Evolutionary conservation across 2,329 filamentous ascomycete species (phyloP).

Genomic region (Ceratocystis albifundus): DNA sequence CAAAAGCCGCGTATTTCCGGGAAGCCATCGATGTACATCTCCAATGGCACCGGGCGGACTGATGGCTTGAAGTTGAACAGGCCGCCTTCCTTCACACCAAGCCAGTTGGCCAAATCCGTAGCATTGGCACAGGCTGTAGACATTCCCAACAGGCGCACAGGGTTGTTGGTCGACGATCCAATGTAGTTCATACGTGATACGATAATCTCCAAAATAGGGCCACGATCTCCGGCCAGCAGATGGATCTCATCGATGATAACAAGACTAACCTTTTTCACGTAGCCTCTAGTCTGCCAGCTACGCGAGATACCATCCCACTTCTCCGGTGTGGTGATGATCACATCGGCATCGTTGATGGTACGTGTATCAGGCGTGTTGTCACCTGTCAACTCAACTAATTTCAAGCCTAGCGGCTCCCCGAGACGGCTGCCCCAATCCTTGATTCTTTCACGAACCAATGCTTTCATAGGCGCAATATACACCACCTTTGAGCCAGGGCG

Average conservation of each 20-base stretch:
- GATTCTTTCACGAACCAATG: slow-evolving; percentile 87
- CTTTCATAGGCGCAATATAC: slow-evolving; percentile 99
- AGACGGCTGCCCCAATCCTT: slow-evolving; percentile 85
- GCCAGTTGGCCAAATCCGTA: slow-evolving; percentile 85
- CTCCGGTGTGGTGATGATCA: slow-evolving; percentile 98
- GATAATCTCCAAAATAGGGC: slow-evolving; percentile 96
- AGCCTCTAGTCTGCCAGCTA: slow-evolving; percentile 96
- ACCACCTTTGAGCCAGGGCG: slow-evolving; percentile 93
- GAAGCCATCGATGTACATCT: slow-evolving; percentile 96
- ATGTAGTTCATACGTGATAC: slow-evolving; percentile 96
- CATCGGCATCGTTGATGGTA: slow-evolving; percentile 89
- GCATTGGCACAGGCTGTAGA: slow-evolving; percentile 97
- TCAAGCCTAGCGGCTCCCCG: slow-evolving; percentile 70
- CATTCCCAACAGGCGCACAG: slow-evolving; percentile 92
- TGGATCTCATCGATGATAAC: slow-evolving; percentile 99
- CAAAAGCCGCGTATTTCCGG: slow-evolving; percentile 92
- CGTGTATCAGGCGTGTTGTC: slow-evolving; percentile 96
- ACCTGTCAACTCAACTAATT: slow-evolving; percentile 85
- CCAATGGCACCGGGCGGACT: slow-evolving; percentile 86
- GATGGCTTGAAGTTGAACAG: slow-evolving; percentile 97
- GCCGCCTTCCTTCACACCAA: slow-evolving; percentile 78
- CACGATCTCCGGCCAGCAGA: slow-evolving; percentile 87
- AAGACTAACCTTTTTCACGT: slow-evolving; percentile 85
- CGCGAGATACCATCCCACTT: slow-evolving; percentile 99
- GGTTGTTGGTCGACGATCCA: slow-evolving; percentile 78